phyloP scores from a whole-genome alignment of 352 stramenopile species.

The Phytophthora capsici region DNA sequence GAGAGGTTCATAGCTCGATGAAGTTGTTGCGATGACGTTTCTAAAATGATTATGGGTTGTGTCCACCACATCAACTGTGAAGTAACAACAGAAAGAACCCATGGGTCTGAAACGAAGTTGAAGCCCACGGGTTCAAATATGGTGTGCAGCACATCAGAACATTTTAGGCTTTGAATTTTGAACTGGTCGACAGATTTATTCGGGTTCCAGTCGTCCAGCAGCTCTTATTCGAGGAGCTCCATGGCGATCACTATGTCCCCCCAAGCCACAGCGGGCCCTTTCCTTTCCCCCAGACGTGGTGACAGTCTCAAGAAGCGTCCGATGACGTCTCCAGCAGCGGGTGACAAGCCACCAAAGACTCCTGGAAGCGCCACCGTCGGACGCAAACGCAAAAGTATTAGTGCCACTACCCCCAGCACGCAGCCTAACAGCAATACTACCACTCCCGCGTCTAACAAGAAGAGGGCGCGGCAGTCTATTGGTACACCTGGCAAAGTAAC shows the following conservation, averaged over 20 bases:
- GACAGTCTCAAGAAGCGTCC: conserved; percentile 12
- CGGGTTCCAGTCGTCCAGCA: not conserved
- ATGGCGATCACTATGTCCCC: conserved; percentile 32
- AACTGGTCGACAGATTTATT: conserved; percentile 2
- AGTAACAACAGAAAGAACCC: not conserved
- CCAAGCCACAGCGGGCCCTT: conserved; percentile 8
- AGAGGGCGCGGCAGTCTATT: conserved; percentile 66
- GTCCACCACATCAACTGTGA: not conserved
- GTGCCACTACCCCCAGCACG: conserved; percentile 18
- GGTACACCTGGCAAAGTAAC: conserved; percentile 77
- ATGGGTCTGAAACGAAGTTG: not conserved
- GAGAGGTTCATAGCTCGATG: conserved; percentile 13
- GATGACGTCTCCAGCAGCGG: conserved; percentile 1
- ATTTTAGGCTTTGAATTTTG: conserved; percentile 9
- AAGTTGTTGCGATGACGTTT: conserved; percentile 8
- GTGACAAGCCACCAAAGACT: conserved; percentile 6
- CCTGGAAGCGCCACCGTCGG: conserved; percentile 16
- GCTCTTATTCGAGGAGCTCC: conserved; percentile 20
- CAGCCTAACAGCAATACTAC: conserved; percentile 22
- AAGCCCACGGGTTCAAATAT: not conserved
- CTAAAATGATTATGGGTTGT: not conserved
- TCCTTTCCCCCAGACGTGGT: conserved; percentile 26
- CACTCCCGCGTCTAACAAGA: conserved; percentile 48
- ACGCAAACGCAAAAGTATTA: conserved; percentile 65
- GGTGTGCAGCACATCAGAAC: not conserved